A percentile compares a stretch with the other conserved stretches of the same genome.
These are phyloP conservation scores for Alternaria ventricosa DNA, from an alignment of 2,329 filamentous ascomycete species.

Conservation along the genomic window DNA sequence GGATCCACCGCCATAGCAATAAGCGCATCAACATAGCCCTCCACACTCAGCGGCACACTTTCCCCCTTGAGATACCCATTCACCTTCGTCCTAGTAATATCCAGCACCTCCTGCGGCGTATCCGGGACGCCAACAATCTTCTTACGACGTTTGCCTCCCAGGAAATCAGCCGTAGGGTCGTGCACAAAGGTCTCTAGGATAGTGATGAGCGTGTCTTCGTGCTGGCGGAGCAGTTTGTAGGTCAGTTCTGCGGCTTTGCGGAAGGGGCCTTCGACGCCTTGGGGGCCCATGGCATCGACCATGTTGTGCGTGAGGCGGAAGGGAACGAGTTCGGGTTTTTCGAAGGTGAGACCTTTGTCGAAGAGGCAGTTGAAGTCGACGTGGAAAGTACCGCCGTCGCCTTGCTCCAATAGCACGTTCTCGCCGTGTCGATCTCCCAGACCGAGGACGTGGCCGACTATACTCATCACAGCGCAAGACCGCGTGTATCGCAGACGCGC, in stretches of 20 bases:
- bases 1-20: constrained; percentile 85
- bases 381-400: constrained; percentile 91
- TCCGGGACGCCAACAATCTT: constrained; percentile 65
- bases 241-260: constrained; percentile 89
- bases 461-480: constrained; percentile 98
- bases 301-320: constrained; percentile 99
- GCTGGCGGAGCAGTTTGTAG: constrained; percentile 80
- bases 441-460: constrained; percentile 92
- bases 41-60: constrained; percentile 89
- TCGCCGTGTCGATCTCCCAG: constrained; percentile 96
- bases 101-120: constrained; percentile 80
- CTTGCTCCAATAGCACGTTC: constrained; percentile 94
- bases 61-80: constrained; percentile 83
- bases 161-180: constrained; percentile 92
- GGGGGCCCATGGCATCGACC: constrained; percentile 95
- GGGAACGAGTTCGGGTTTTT: constrained; percentile 91
- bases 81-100: constrained; percentile 87
- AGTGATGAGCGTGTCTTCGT: constrained; percentile 96
- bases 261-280: constrained; percentile 91
- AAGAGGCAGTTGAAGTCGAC: constrained; percentile 99
- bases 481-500: constrained; percentile 89
- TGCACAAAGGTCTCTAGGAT: constrained; percentile 97
- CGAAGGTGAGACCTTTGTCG: constrained; percentile 94
- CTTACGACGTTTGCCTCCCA: constrained; percentile 70
- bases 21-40: constrained; percentile 96